Conservation (phyloP, 257 asterid species). For the Misopates orontium region DNA sequence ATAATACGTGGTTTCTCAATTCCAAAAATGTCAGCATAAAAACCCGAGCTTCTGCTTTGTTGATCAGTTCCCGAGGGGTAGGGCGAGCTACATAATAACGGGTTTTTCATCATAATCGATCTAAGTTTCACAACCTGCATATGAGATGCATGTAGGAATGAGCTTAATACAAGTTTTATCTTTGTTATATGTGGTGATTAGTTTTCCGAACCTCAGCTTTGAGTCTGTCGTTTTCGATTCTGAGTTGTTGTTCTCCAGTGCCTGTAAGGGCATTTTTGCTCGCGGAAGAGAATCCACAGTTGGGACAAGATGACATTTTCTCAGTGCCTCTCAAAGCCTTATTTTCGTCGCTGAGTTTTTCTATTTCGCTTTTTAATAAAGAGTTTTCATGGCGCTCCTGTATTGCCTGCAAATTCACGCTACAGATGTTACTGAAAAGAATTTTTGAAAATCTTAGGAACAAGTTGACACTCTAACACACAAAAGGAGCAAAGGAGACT, state of each 20-base stretch:
- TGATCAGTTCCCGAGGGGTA: constrained; percentile 48
- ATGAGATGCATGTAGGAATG: too few relatives aligned
- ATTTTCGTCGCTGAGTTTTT: constrained; percentile 68
- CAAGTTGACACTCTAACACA: too few relatives aligned
- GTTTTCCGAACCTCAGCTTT: constrained; percentile 64
- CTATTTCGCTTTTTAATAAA: constrained; percentile 67
- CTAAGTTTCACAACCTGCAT: constrained; percentile 72
- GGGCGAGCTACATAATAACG: constrained; percentile 56
- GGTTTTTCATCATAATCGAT: constrained; percentile 42
- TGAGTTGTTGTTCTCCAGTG: constrained; percentile 58
- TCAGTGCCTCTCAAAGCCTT: constrained; percentile 50
- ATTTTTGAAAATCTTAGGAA: too few relatives aligned
- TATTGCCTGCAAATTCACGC: constrained; percentile 54
- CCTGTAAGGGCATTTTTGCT: constrained; percentile 33
- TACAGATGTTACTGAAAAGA: background rate
- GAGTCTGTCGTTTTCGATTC: constrained; percentile 74
- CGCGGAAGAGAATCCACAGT: constrained; percentile 55
- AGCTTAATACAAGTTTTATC: background rate
- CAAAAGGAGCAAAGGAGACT: too few relatives aligned
- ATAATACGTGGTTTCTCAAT: constrained; percentile 45
- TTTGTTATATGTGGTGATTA: background rate
- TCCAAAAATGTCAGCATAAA: constrained; percentile 38
- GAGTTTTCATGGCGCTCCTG: constrained; percentile 93
- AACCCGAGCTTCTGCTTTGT: constrained; percentile 50
- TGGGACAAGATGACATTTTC: constrained; percentile 56